Conservation (phyloP, 305 asterid species). For the Fraxinus greggii region DNA sequence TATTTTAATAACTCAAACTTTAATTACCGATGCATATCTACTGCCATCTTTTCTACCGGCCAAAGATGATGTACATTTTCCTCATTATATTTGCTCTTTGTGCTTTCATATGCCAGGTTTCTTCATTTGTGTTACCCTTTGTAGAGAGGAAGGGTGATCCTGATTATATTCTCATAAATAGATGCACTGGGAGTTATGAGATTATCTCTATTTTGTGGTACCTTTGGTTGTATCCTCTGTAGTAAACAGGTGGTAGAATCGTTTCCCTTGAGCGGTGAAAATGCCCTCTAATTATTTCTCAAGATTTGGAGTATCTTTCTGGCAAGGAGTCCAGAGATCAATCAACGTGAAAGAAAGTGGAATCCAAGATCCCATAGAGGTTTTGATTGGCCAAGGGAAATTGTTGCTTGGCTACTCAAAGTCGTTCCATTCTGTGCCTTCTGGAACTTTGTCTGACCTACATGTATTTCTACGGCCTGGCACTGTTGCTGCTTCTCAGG, state of each 20-base stretch:
- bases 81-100: not conserved
- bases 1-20: not conserved
- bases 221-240: slow-evolving; percentile 32
- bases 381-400: slow-evolving; percentile 53
- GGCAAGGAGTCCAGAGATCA: slow-evolving; percentile 53
- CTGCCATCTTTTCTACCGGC: not conserved
- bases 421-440: slow-evolving; percentile 35
- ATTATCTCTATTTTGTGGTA: slow-evolving; percentile 38
- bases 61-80: not conserved
- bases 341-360: slow-evolving; percentile 47
- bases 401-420: slow-evolving; percentile 43
- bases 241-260: slow-evolving; percentile 30
- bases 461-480: slow-evolving; percentile 58
- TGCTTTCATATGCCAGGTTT: slow-evolving; percentile 22
- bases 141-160: slow-evolving; percentile 21
- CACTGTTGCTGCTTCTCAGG: slow-evolving; percentile 70
- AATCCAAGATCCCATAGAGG: slow-evolving; percentile 47
- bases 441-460: slow-evolving; percentile 37
- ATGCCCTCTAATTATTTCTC: slow-evolving; percentile 73
- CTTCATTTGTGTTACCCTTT: slow-evolving; percentile 22
- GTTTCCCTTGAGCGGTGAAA: slow-evolving; percentile 30
- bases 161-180: slow-evolving; percentile 29
- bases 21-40: not conserved
- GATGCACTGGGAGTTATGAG: slow-evolving; percentile 58
- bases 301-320: slow-evolving; percentile 47